These are phyloP conservation scores for Nakazawaea holstii DNA, from an alignment of 805 yeast genomes.

Conservation along the genomic window DNA sequence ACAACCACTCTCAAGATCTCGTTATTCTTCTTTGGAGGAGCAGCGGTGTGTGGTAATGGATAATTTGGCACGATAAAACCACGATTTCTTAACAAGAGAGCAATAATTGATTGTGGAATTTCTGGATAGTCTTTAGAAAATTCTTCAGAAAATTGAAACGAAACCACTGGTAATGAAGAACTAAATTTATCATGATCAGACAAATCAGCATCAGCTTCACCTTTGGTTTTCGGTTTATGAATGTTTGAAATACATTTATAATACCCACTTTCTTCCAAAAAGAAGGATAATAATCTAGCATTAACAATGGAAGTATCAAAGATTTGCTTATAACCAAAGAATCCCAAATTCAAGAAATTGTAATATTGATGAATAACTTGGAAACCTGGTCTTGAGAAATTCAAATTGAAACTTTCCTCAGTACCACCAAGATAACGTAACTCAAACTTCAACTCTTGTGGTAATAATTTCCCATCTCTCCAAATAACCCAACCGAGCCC, in stretches of 20 bases:
- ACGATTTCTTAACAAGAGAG: conserved; percentile 65
- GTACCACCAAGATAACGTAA: conserved; percentile 82
- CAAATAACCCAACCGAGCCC: conserved; percentile 93
- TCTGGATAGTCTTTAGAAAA: conserved; percentile 62
- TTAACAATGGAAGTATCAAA: conserved; percentile 62
- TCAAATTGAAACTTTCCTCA: conserved; percentile 81
- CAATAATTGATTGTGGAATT: conserved; percentile 74
- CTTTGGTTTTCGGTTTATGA: conserved; percentile 45
- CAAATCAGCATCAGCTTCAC: conserved; percentile 28
- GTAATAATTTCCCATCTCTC: conserved; percentile 59
- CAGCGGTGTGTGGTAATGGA: conserved; percentile 51
- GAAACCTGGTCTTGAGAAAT: conserved; percentile 90
- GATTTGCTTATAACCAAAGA: conserved; percentile 59
- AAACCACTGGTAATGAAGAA: conserved; percentile 86
- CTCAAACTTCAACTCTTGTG: conserved; percentile 69
- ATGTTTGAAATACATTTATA: conserved; percentile 74
- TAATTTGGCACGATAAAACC: conserved; percentile 92
- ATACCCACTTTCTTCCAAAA: conserved; percentile 58
- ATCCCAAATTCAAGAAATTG: conserved; percentile 69
- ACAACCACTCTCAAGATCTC: conserved; percentile 87
- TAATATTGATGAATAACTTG: conserved; percentile 86
- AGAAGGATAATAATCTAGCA: conserved; percentile 62
- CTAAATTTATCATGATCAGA: conserved; percentile 41
- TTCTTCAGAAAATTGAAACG: conserved; percentile 65
- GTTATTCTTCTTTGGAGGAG: conserved; percentile 38